Percentiles rank a stretch among this genome's conserved stretches.
phyloP scores from a whole-genome alignment of 2,329 filamentous ascomycete species.

The Claviceps quebecensis region DNA sequence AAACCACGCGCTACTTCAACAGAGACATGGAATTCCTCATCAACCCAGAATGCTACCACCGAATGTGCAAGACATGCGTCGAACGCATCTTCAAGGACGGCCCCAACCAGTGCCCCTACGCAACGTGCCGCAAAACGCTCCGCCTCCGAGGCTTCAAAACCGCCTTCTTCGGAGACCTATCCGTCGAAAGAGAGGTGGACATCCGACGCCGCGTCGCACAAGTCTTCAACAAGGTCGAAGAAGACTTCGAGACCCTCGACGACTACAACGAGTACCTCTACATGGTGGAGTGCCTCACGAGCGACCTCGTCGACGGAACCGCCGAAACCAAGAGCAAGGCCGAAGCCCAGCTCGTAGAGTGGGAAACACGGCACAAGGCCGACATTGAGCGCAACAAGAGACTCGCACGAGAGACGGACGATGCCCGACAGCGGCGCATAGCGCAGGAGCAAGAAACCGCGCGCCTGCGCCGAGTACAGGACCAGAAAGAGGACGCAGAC shows the following conservation, averaged over 20 bases:
- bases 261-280: slow-evolving; percentile 93
- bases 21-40: slow-evolving; percentile 88
- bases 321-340: slow-evolving; percentile 44
- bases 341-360: slow-evolving; percentile 37
- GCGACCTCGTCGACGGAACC: slow-evolving; percentile 65
- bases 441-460: slow-evolving; percentile 53
- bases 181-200: slow-evolving; percentile 86
- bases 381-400: slow-evolving; percentile 50
- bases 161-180: slow-evolving; percentile 80
- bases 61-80: slow-evolving; percentile 94
- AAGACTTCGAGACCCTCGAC: slow-evolving; percentile 74
- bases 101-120: slow-evolving; percentile 83
- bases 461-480: slow-evolving; percentile 43
- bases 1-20: slow-evolving; percentile 91
- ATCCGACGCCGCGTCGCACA: slow-evolving; percentile 64
- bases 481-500: slow-evolving; percentile 54
- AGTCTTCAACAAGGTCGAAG: slow-evolving; percentile 78
- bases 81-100: slow-evolving; percentile 87
- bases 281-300: slow-evolving; percentile 77
- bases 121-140: slow-evolving; percentile 74
- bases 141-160: slow-evolving; percentile 71
- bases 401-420: slow-evolving; percentile 41
- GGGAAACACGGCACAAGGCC: slow-evolving; percentile 58
- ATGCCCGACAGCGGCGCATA: slow-evolving; percentile 39
- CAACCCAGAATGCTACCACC: slow-evolving; percentile 97